Evolutionary conservation across 176 grass and related monocot species (phyloP).

Genomic region (Aegilops umbellulata): DNA sequence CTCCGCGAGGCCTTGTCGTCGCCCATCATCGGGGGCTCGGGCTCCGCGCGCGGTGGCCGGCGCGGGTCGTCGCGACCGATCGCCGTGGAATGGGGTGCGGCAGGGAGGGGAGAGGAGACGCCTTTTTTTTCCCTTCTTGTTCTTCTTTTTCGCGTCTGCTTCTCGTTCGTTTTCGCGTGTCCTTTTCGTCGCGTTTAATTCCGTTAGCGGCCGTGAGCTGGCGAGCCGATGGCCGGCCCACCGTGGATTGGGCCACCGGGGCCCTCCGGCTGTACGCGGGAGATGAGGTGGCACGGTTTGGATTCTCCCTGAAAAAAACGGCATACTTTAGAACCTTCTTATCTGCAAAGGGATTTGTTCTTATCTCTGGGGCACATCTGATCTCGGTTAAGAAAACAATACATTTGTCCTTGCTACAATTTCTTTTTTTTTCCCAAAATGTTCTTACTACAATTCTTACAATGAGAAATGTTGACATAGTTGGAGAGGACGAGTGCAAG

Average conservation of each 20-base stretch:
- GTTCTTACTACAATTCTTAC: too few species aligned
- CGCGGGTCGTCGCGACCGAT: slow-evolving; percentile 40
- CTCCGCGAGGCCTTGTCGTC: slow-evolving; percentile 68
- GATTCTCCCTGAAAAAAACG: too few species aligned
- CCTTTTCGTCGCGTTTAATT: background rate
- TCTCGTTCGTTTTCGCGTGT: background rate
- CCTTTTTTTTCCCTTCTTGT: background rate
- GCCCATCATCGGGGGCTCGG: slow-evolving; percentile 43
- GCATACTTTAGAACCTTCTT: too few species aligned
- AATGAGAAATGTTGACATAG: background rate
- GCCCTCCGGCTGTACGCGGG: background rate
- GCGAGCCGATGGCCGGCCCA: background rate
- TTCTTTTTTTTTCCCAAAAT: too few species aligned
- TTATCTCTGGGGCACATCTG: background rate
- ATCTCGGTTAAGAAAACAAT: too few species aligned
- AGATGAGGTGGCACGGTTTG: background rate
- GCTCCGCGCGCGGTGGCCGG: background rate
- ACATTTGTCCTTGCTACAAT: too few species aligned
- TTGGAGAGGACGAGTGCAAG: background rate
- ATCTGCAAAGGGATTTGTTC: background rate
- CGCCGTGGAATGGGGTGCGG: slow-evolving; percentile 13
- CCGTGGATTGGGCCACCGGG: background rate
- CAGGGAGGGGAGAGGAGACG: background rate
- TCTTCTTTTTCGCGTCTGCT: background rate
- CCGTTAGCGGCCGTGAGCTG: background rate